Conservation (phyloP, 306 rosid genomes). For the Ziziphus jujuba region DNA sequence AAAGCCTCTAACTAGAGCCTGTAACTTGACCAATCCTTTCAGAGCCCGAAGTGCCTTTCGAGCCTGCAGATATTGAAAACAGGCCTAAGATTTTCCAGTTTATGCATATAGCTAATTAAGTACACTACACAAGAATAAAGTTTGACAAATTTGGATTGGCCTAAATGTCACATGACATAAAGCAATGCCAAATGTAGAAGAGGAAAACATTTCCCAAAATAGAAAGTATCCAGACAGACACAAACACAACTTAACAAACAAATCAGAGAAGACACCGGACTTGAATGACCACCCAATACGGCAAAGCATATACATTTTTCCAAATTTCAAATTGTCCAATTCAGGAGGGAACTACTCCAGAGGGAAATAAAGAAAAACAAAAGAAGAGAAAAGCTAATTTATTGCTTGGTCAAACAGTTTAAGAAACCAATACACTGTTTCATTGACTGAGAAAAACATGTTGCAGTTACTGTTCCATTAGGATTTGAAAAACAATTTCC, state of each 20-base stretch:
- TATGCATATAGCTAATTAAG: background rate
- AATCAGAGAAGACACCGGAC: background rate
- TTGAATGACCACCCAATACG: background rate
- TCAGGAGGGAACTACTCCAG: background rate
- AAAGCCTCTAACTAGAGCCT: constrained; percentile 88
- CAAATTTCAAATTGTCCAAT: constrained; percentile 20
- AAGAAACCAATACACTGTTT: constrained; percentile 30
- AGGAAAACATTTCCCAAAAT: background rate
- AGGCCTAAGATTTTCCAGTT: background rate
- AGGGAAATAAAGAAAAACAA: background rate
- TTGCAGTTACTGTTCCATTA: constrained; percentile 46
- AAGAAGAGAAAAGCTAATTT: background rate
- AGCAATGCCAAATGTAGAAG: constrained; percentile 1
- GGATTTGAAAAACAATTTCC: constrained; percentile 33
- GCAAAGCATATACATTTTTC: background rate
- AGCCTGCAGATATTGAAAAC: constrained; percentile 47
- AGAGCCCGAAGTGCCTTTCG: constrained; percentile 87
- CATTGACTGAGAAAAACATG: constrained; percentile 21
- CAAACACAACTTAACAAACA: background rate
- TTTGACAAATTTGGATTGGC: background rate
- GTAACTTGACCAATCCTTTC: constrained; percentile 85
- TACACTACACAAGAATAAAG: background rate
- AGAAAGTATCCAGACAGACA: background rate
- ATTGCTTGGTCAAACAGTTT: constrained; percentile 16
- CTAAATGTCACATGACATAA: background rate